These are phyloP conservation scores for Ciborinia camelliae DNA, from an alignment of 2,329 filamentous ascomycete genomes.

Conservation along the genomic window DNA sequence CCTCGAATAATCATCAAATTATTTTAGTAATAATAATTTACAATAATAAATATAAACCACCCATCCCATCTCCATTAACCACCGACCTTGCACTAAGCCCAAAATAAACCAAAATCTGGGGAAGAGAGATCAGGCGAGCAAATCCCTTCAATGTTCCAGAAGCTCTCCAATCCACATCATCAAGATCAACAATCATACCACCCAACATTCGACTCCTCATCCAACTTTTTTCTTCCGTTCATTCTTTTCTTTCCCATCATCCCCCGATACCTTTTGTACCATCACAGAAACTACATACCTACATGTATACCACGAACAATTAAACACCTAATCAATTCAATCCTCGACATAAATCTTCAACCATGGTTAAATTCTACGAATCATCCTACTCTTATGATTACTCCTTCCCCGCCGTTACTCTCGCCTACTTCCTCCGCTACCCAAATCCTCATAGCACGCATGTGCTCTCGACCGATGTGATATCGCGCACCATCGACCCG, in stretches of 20 bases:
- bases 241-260: not conserved
- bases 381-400: constrained; percentile 73
- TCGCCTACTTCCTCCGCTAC: constrained; percentile 87
- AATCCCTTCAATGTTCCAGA: constrained; percentile 2
- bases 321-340: constrained; percentile 12
- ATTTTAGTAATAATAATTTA: not conserved
- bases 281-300: constrained; percentile 6
- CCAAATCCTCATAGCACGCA: constrained; percentile 82
- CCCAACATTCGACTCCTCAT: constrained; percentile 1
- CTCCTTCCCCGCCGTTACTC: constrained; percentile 78
- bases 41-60: too few species aligned
- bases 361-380: constrained; percentile 40
- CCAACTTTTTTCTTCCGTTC: not conserved
- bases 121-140: constrained; percentile 17
- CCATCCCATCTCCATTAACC: not conserved
- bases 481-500: constrained; percentile 69
- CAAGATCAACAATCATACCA: constrained; percentile 18
- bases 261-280: not conserved
- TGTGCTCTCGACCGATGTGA: constrained; percentile 80
- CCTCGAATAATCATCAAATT: not conserved
- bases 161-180: constrained; percentile 1
- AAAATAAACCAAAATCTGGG: constrained; percentile 14
- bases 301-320: constrained; percentile 1
- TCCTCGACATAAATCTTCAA: constrained; percentile 17
- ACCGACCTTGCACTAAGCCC: constrained; percentile 11